Percentiles rank a stretch among this genome's conserved stretches.
Conservation (phyloP, 306 rosid genomes). For the Benincasa hispida region DNA sequence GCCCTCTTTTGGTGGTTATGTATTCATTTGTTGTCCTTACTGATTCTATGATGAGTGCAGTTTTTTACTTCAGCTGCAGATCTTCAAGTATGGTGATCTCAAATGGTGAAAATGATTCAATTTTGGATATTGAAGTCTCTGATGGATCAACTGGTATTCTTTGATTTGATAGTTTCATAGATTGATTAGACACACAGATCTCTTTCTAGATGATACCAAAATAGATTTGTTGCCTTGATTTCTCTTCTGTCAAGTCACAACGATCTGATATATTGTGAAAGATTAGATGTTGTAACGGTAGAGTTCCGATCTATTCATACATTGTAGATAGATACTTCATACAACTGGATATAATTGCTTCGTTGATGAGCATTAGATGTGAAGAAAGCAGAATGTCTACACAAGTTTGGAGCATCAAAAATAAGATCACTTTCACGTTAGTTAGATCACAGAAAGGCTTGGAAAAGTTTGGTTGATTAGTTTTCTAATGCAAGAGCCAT, state of each 20-base stretch:
- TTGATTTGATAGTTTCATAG: slow-evolving; percentile 23
- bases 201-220: background rate
- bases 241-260: background rate
- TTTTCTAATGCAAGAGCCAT: background rate
- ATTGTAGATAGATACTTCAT: background rate
- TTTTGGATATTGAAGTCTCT: slow-evolving; percentile 44
- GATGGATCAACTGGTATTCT: slow-evolving; percentile 34
- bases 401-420: background rate
- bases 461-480: background rate
- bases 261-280: background rate
- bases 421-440: background rate
- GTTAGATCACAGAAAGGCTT: background rate
- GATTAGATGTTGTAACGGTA: background rate
- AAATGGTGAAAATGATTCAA: slow-evolving; percentile 28
- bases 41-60: slow-evolving; percentile 86
- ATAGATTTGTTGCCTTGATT: background rate
- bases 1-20: slow-evolving; percentile 92
- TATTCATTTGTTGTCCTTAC: slow-evolving; percentile 77
- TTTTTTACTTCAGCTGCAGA: slow-evolving; percentile 73
- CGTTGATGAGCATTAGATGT: slow-evolving; percentile 1
- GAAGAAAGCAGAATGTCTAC: background rate
- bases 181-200: background rate
- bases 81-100: slow-evolving; percentile 26
- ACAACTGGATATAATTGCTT: background rate
- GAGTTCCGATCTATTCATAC: background rate